phyloP scores from a whole-genome alignment of 2,329 filamentous ascomycete species.

The Penicillium oxalicum region DNA sequence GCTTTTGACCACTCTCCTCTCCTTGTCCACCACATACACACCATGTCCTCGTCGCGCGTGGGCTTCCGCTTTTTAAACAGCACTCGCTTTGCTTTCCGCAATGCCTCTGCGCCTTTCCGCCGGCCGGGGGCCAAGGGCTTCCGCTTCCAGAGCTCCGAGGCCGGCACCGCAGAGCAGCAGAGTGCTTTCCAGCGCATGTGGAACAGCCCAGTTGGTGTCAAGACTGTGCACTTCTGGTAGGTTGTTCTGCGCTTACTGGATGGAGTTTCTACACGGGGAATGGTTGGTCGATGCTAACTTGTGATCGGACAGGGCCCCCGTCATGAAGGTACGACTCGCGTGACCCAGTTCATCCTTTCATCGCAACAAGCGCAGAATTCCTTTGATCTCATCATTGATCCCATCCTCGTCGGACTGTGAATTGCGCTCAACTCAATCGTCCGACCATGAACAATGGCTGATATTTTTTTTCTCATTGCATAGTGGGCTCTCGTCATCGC shows the following conservation, averaged over 20 bases:
- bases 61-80: slow-evolving; percentile 54
- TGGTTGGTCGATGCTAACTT: slow-evolving; percentile 3
- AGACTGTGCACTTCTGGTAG: slow-evolving; percentile 98
- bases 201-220: slow-evolving; percentile 73
- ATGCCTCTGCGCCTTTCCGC: slow-evolving; percentile 52
- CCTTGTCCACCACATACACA: slow-evolving; percentile 18
- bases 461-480: slow-evolving; percentile 5
- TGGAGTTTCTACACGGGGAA: background rate
- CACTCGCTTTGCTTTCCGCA: slow-evolving; percentile 46
- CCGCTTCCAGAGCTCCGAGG: slow-evolving; percentile 66
- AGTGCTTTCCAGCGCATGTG: slow-evolving; percentile 67
- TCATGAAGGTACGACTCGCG: slow-evolving; percentile 65
- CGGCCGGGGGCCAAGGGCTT: slow-evolving; percentile 46
- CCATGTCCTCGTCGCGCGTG: slow-evolving; percentile 47
- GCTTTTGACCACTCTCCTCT: slow-evolving; percentile 9
- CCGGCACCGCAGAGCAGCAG: slow-evolving; percentile 42
- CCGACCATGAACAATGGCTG: background rate
- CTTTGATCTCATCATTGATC: background rate
- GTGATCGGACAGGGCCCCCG: slow-evolving; percentile 62
- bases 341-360: slow-evolving; percentile 4
- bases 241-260: background rate
- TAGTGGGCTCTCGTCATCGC: slow-evolving; percentile 90
- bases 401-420: background rate
- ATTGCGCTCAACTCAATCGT: no score
- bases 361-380: slow-evolving; percentile 3